Evolutionary conservation across 768 basidiomycete genomes (phyloP).

Genomic region (Termitomyces sp.): DNA sequence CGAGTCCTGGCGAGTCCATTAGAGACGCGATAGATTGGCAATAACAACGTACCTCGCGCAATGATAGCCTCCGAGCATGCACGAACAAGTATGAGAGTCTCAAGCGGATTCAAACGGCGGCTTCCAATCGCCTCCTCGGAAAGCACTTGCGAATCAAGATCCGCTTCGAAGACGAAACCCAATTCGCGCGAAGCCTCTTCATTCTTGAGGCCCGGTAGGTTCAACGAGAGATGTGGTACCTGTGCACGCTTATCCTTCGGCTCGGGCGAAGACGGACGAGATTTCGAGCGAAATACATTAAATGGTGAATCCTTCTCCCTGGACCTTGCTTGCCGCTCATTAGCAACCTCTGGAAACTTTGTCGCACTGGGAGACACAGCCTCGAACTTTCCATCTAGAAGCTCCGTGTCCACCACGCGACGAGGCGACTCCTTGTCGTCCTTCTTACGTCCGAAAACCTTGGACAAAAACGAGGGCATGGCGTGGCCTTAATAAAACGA

Average conservation of each 20-base stretch:
- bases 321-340: conserved; percentile 31
- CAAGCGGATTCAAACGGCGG: conserved; percentile 55
- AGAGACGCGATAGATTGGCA: conserved; percentile 10
- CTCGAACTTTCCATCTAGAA: conserved; percentile 76
- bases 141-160: conserved; percentile 43
- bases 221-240: conserved; percentile 60
- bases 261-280: conserved; percentile 34
- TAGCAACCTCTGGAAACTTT: conserved; percentile 35
- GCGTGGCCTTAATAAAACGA: conserved; percentile 28
- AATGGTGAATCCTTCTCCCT: conserved; percentile 43
- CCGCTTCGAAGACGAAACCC: conserved; percentile 58
- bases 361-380: conserved; percentile 52
- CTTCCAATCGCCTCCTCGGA: conserved; percentile 55
- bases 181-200: conserved; percentile 44
- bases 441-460: conserved; percentile 75
- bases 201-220: conserved; percentile 52
- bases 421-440: conserved; percentile 43
- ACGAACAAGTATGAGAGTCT: conserved; percentile 62
- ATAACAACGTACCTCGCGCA: conserved; percentile 51
- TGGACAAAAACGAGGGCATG: conserved; percentile 72
- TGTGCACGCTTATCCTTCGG: conserved; percentile 30
- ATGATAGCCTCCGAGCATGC: conserved; percentile 67
- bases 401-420: conserved; percentile 35
- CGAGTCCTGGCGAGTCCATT: conserved; percentile 51
- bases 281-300: conserved; percentile 48